Evolutionary conservation across 768 basidiomycete genomes (phyloP).

Genomic region (Plicaturopsis crispa): DNA sequence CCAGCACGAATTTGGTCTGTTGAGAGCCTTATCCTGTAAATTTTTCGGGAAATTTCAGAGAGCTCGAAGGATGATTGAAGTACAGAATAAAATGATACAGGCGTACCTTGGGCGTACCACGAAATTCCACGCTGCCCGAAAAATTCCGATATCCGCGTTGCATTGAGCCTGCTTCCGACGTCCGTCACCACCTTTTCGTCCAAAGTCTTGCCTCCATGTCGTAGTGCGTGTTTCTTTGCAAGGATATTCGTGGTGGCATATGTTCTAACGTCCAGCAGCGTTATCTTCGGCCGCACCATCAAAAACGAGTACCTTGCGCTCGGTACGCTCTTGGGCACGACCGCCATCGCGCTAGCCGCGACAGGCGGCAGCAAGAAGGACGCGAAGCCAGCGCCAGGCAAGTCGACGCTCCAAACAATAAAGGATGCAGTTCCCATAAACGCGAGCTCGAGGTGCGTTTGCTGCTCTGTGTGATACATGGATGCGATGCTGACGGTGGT

Average conservation of each 20-base stretch:
- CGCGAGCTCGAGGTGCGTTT: conserved; percentile 66
- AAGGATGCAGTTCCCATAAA: conserved; percentile 59
- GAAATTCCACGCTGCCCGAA: too few relatives aligned
- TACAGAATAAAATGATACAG: too few relatives aligned
- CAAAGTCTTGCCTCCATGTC: conserved; percentile 29
- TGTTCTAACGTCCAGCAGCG: conserved; percentile 31
- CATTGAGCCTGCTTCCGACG: too few relatives aligned
- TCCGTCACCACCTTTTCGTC: too few relatives aligned
- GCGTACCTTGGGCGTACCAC: too few relatives aligned
- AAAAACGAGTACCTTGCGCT: conserved; percentile 79
- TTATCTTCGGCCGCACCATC: conserved; percentile 71
- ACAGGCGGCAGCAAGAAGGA: conserved; percentile 51
- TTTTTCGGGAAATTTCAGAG: too few relatives aligned
- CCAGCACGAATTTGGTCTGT: too few relatives aligned
- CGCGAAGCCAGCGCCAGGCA: conserved; percentile 24
- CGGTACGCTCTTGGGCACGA: conserved; percentile 51
- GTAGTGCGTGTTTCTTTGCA: conserved; percentile 25
- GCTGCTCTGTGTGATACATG: conserved; percentile 20
- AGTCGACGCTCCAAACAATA: conserved; percentile 42
- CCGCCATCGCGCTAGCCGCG: conserved; percentile 45
- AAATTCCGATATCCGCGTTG: too few relatives aligned
- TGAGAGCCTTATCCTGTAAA: too few relatives aligned
- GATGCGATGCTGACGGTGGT: conserved; percentile 4
- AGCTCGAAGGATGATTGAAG: too few relatives aligned
- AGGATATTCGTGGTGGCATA: conserved; percentile 1